phyloP scores from a whole-genome alignment of 192 early-diverging fungal species.

The Coemansia sp. region DNA sequence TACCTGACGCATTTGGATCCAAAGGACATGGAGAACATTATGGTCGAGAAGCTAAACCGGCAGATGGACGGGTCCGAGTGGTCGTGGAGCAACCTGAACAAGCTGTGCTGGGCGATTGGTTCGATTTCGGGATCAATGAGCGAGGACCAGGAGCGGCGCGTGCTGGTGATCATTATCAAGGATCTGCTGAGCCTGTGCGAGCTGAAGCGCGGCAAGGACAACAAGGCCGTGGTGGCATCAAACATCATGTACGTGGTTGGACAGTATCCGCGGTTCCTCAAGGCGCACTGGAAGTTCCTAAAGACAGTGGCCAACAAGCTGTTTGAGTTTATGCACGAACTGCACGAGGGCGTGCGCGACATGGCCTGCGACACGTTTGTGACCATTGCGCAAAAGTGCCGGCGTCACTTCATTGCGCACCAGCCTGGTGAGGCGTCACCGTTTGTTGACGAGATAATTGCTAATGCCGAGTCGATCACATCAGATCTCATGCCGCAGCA shows the following conservation, averaged over 20 bases:
- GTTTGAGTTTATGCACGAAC: constrained; percentile 99
- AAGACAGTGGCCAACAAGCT: constrained; percentile 99
- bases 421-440: constrained; percentile 86
- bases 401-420: constrained; percentile 90
- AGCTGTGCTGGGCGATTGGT: constrained; percentile 99
- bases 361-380: constrained; percentile 99
- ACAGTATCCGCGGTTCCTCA: constrained; percentile 99
- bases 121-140: constrained; percentile 96
- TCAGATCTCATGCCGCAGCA: constrained; percentile 88
- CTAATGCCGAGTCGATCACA: constrained; percentile 77
- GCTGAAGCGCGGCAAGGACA: constrained; percentile 98
- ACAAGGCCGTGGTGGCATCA: constrained; percentile 98
- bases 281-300: constrained; percentile 99
- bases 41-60: constrained; percentile 86
- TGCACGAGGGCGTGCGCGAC: constrained; percentile 98
- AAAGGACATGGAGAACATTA: constrained; percentile 91
- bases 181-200: constrained; percentile 93
- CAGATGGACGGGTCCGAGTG: constrained; percentile 98
- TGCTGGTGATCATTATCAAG: constrained; percentile 98
- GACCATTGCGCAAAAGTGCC: constrained; percentile 98
- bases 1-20: constrained; percentile 97
- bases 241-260: constrained; percentile 99
- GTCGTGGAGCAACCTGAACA: constrained; percentile 98
- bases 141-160: constrained; percentile 96
- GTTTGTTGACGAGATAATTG: constrained; percentile 97